These are phyloP conservation scores for Inga oerstediana DNA, from an alignment of 306 rosid genomes.

Conservation along the genomic window DNA sequence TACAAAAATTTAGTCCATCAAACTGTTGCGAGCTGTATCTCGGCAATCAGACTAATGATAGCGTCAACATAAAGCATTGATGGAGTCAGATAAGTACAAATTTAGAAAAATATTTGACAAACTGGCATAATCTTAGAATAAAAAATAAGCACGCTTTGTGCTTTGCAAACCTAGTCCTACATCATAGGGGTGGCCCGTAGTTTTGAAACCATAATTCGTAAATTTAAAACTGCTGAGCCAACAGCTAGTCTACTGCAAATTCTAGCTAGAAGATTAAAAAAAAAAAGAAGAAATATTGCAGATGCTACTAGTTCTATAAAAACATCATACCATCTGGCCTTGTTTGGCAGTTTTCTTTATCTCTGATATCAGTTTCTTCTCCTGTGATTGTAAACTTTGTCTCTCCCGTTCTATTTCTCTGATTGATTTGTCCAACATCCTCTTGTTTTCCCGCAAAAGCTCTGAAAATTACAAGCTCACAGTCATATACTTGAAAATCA, in stretches of 20 bases:
- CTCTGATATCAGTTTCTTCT: conserved; percentile 90
- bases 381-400: conserved; percentile 83
- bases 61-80: not conserved
- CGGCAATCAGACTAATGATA: conserved; percentile 6
- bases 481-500: conserved; percentile 23
- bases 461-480: conserved; percentile 53
- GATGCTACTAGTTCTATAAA: conserved; percentile 3
- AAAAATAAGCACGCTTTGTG: not conserved
- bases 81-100: not conserved
- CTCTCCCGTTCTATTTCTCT: conserved; percentile 98
- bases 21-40: not conserved
- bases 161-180: not conserved
- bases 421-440: conserved; percentile 96
- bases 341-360: conserved; percentile 98
- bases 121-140: not conserved
- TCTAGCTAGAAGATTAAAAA: not conserved
- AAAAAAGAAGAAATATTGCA: not conserved
- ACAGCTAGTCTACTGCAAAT: conserved; percentile 19
- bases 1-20: conserved; percentile 21
- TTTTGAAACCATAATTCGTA: not conserved
- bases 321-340: conserved; percentile 87
- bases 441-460: conserved; percentile 96
- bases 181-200: not conserved
- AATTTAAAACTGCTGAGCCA: not conserved
- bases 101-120: not conserved